A percentile compares a stretch with the other conserved stretches of the same genome.
These are phyloP conservation scores for Mortierella hygrophila DNA, from an alignment of 192 early-diverging fungal genomes.

Conservation along the genomic window DNA sequence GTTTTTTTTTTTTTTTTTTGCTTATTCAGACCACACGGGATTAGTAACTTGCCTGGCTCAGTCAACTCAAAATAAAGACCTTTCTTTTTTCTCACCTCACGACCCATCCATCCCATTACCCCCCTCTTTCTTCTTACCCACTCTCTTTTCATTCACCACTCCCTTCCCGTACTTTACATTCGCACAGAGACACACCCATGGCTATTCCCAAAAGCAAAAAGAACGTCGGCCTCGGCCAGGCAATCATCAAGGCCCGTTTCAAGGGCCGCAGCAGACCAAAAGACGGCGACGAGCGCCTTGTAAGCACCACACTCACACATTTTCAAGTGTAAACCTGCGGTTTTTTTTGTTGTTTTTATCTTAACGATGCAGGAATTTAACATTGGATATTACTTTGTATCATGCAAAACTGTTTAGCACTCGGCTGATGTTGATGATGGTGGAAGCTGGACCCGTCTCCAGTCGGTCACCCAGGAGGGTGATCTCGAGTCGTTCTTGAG, in stretches of 20 bases:
- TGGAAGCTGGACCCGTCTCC: constrained; percentile 87
- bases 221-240: constrained; percentile 60
- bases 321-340: too few species aligned
- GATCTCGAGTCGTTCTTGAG: constrained; percentile 97
- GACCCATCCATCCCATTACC: too few species aligned
- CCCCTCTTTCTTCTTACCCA: neutral
- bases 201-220: constrained; percentile 59
- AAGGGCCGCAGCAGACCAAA: constrained; percentile 57
- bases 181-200: constrained; percentile 32
- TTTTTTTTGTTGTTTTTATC: too few species aligned
- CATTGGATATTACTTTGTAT: too few species aligned
- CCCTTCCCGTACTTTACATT: neutral
- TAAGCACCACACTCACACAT: constrained; percentile 19
- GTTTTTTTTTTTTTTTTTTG: neutral
- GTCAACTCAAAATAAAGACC: neutral
- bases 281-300: constrained; percentile 59
- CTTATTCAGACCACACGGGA: constrained; percentile 1
- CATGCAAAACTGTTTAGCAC: constrained; percentile 62
- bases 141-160: neutral
- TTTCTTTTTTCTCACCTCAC: neutral
- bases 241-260: constrained; percentile 63
- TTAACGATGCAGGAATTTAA: too few species aligned
- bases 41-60: constrained; percentile 4
- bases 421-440: constrained; percentile 90
- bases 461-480: constrained; percentile 96